Conservation (phyloP, 2,329 filamentous ascomycete genomes). For the Xylaria hypoxylon region DNA sequence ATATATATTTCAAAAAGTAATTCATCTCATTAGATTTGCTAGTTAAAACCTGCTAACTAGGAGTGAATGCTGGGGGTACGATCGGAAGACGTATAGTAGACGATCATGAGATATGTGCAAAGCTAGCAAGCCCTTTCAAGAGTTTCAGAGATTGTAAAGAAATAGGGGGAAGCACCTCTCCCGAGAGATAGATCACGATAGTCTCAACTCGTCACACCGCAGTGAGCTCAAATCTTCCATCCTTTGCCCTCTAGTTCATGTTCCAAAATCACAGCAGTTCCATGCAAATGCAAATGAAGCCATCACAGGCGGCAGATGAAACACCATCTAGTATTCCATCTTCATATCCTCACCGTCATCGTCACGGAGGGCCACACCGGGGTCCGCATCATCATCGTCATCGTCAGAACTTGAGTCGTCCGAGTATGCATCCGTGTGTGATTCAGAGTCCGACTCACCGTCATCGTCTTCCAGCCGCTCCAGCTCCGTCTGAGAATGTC, state of each 20-base stretch:
- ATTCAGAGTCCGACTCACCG: background rate
- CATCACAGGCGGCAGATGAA: background rate
- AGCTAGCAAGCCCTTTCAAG: background rate
- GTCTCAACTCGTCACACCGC: background rate
- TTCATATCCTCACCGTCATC: background rate
- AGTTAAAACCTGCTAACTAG: background rate
- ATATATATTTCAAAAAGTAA: background rate
- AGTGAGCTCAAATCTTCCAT: background rate
- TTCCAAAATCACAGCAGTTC: background rate
- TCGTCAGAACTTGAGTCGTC: background rate
- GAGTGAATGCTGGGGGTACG: background rate
- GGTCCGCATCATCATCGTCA: background rate
- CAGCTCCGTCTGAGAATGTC: background rate
- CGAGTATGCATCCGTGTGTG: background rate
- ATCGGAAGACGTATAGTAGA: background rate
- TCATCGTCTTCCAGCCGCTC: background rate
- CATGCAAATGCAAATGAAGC: background rate
- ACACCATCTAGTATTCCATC: background rate
- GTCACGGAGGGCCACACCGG: too few relatives aligned
- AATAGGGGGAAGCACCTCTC: background rate
- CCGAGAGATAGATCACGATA: background rate
- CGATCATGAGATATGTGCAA: background rate
- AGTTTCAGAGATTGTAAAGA: background rate
- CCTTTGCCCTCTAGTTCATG: background rate
- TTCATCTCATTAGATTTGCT: slow-evolving; percentile 1